A percentile compares a stretch with the other conserved stretches of the same genome.
Conservation (phyloP, 2,329 filamentous ascomycete species). For the Chaetomiaceae sp. region DNA sequence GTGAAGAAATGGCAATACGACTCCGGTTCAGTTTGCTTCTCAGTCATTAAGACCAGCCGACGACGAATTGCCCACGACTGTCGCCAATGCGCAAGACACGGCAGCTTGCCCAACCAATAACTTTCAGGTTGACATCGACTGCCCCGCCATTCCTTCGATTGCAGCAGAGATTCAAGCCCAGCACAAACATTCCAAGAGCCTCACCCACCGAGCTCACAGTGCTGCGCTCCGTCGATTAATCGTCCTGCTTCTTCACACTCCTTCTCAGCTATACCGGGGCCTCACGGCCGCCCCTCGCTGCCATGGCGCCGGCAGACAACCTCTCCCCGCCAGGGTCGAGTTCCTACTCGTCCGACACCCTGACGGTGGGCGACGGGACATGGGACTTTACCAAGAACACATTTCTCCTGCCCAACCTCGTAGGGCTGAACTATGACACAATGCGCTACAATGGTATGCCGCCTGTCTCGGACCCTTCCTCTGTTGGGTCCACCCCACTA, state of each 20-base stretch:
- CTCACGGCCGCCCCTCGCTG: conserved; percentile 35
- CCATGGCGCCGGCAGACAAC: conserved; percentile 55
- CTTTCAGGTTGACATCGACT: neutral
- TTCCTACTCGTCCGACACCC: conserved; percentile 67
- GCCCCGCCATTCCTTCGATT: conserved; percentile 17
- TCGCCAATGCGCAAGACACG: conserved; percentile 3
- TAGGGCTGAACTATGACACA: conserved; percentile 73
- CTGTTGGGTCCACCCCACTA: conserved; percentile 1
- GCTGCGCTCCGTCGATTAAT: neutral
- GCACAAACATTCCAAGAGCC: conserved; percentile 4
- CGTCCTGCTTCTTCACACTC: neutral
- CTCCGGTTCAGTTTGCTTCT: neutral
- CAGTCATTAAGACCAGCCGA: neutral
- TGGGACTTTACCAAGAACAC: conserved; percentile 75
- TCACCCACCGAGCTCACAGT: neutral
- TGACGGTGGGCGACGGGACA: conserved; percentile 76
- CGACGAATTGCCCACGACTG: neutral
- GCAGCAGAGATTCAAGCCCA: neutral
- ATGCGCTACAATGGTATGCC: conserved; percentile 76
- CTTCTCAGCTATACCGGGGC: neutral
- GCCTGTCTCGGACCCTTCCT: no score
- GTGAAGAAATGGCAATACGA: no score
- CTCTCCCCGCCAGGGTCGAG: conserved; percentile 68
- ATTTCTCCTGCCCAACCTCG: conserved; percentile 73
- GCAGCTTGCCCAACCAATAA: neutral